These are phyloP conservation scores for Candida jianshihensis DNA, from an alignment of 805 yeast genomes.

Conservation along the genomic window DNA sequence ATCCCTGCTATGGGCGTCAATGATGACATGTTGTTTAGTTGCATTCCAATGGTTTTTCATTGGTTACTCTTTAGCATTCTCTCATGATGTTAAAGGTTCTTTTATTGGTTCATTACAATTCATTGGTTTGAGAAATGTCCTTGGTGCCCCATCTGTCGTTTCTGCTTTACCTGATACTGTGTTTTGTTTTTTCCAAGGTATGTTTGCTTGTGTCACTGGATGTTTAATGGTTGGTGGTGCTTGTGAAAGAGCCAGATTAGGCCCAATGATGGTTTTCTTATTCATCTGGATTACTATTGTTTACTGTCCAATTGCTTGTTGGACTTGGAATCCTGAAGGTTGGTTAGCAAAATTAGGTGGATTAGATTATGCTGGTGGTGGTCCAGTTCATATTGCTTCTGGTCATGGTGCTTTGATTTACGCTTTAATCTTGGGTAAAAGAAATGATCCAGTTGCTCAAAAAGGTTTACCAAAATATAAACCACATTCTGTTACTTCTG, in stretches of 20 bases:
- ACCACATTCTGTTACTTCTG: slow-evolving; percentile 88
- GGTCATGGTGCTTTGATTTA: slow-evolving; percentile 95
- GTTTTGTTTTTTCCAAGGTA: slow-evolving; percentile 88
- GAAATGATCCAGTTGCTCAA: slow-evolving; percentile 71
- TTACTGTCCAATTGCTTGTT: slow-evolving; percentile 91
- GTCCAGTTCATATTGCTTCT: slow-evolving; percentile 92
- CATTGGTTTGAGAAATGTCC: slow-evolving; percentile 73
- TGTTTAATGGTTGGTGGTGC: slow-evolving; percentile 96
- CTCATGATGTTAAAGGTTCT: slow-evolving; percentile 51
- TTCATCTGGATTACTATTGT: slow-evolving; percentile 94
- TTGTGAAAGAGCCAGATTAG: slow-evolving; percentile 91
- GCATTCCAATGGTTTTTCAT: slow-evolving; percentile 97
- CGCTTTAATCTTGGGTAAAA: slow-evolving; percentile 86
- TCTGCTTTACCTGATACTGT: slow-evolving; percentile 80
- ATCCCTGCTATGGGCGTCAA: slow-evolving; percentile 87
- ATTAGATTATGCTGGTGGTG: slow-evolving; percentile 97
- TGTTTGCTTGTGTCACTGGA: slow-evolving; percentile 93
- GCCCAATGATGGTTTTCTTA: slow-evolving; percentile 93
- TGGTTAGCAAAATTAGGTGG: slow-evolving; percentile 84
- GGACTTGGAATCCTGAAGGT: slow-evolving; percentile 96
- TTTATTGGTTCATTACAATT: slow-evolving; percentile 79
- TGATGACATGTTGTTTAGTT: slow-evolving; percentile 79
- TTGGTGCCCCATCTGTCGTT: slow-evolving; percentile 72
- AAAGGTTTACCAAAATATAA: slow-evolving; percentile 78
- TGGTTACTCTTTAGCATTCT: slow-evolving; percentile 90